Evolutionary conservation across 148 eudicot genomes (phyloP).

Genomic region (Rhododendron williamsianum): DNA sequence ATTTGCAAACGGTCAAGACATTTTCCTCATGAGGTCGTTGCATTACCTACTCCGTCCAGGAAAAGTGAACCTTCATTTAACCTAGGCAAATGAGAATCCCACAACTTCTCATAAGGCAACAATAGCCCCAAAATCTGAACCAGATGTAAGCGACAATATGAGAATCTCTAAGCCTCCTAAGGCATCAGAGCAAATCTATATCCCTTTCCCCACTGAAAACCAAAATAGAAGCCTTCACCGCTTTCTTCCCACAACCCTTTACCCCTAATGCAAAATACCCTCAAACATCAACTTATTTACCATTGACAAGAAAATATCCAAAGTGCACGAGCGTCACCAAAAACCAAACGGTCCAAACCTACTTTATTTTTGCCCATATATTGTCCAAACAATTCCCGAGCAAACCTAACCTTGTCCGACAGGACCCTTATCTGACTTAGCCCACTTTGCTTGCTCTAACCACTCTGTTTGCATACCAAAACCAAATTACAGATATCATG

Average conservation of each 20-base stretch:
- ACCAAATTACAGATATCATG: background rate
- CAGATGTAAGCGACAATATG: background rate
- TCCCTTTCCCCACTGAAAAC: background rate
- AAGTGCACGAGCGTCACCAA: background rate
- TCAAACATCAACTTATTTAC: background rate
- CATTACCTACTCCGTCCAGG: background rate
- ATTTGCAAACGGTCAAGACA: background rate
- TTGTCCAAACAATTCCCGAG: background rate
- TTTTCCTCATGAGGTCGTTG: background rate
- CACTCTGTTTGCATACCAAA: background rate
- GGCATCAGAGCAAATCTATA: background rate
- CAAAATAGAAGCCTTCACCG: background rate
- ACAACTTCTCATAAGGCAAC: background rate
- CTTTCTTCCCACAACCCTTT: background rate
- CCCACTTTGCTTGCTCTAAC: background rate
- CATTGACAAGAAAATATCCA: background rate
- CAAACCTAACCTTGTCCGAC: background rate
- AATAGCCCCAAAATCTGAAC: background rate
- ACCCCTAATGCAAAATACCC: background rate
- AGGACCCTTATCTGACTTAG: background rate
- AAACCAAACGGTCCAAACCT: background rate
- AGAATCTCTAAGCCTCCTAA: background rate
- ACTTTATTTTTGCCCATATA: background rate
- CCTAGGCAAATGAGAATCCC: background rate
- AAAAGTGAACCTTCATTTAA: background rate